phyloP scores from a whole-genome alignment of 2,329 filamentous ascomycete species.

The Alternaria sp. region DNA sequence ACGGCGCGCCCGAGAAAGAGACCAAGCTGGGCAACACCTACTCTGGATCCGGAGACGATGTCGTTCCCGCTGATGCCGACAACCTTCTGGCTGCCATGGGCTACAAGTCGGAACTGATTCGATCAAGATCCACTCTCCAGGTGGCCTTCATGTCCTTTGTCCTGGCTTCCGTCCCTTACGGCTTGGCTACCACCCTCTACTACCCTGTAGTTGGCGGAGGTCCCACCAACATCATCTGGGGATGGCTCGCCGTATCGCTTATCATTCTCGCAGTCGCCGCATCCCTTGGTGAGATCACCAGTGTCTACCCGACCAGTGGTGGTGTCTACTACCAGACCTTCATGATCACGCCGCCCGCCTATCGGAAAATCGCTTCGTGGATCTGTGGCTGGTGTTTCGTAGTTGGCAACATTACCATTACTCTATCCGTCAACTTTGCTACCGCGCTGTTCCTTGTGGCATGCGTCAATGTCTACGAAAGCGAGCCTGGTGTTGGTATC shows the following conservation, averaged over 20 bases:
- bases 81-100: constrained; percentile 68
- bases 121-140: constrained; percentile 71
- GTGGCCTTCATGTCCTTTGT: constrained; percentile 80
- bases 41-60: constrained; percentile 32
- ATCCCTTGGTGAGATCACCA: constrained; percentile 76
- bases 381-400: constrained; percentile 79
- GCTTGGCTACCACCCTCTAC: constrained; percentile 71
- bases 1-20: constrained; percentile 30
- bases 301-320: constrained; percentile 76
- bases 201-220: constrained; percentile 72
- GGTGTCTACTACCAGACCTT: constrained; percentile 82
- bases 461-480: constrained; percentile 63
- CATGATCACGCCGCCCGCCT: constrained; percentile 69
- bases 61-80: constrained; percentile 59
- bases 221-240: constrained; percentile 74
- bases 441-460: constrained; percentile 62
- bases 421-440: constrained; percentile 81
- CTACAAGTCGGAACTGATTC: constrained; percentile 69
- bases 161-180: constrained; percentile 76
- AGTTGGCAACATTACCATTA: constrained; percentile 82
- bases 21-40: constrained; percentile 33
- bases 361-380: constrained; percentile 71
- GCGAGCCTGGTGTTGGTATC: constrained; percentile 54
- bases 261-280: constrained; percentile 73
- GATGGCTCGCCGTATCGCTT: constrained; percentile 71